Base-by-base conservation (phyloP, 2,329 filamentous ascomycete species). In the Chrysosporium queenslandicum region DNA sequence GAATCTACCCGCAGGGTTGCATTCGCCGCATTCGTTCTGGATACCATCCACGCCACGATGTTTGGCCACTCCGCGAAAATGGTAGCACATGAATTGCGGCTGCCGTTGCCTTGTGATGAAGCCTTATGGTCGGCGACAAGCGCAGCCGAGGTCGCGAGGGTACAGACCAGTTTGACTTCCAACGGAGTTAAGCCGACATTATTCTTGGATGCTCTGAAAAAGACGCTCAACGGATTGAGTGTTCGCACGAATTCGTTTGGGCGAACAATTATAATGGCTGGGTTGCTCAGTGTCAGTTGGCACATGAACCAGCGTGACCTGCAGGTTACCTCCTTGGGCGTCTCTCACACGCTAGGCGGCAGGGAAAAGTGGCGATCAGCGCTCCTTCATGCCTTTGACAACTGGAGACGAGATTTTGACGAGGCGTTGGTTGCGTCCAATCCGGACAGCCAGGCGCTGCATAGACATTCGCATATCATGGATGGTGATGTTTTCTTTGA, bases 271-370 rank as follows among this genome's bases (percentile, higher is more conserved):
- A 76, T 98, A 48, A 97, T 97, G 89, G 86, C 91, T 1, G 92
- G 92, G 0, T 72, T 98, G 25, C 74, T 97, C 21, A 96, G 88
- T 59, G 88, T 97, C 27, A 92, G 86, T 63, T 97, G 89, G 87
- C 91, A 97, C 67, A 91, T 97, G 86, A 92, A 94, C 64, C 90
- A 97, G 66, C 81, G 91, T 63, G 92, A 97, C 66, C 78, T 96
- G 12, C 91, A 96, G 70, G 85, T 95, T 54, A 91, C 84, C 65
- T 89, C 89, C 0, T 77, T 97, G 0, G 89, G 86, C 11, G 87
- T 90, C 9, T 81, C 82, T 0, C 82, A 85, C 60, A 83, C 87
- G 0, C 77, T 95, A 1, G 91, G 91, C 2, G 89, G 86, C 2
- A 82, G 89, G 18, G 89, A 94, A 64, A 91, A 91, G 66, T 97